phyloP scores from a whole-genome alignment of 2,329 filamentous ascomycete genomes.

The Scedosporium aurantiacum region DNA sequence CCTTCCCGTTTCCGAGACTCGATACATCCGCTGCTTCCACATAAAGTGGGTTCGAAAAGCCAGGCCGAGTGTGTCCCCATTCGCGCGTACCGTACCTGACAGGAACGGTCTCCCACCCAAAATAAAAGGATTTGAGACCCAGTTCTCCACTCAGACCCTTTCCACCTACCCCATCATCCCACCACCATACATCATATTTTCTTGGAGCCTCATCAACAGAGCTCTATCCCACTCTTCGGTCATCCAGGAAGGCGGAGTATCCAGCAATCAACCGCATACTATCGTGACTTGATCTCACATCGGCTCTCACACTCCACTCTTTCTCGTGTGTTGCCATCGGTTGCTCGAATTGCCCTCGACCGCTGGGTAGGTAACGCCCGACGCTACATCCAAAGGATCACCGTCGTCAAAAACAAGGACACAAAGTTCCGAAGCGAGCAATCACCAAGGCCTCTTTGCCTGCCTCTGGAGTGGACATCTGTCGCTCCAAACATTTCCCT shows the following conservation, averaged over 20 bases:
- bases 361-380: neutral
- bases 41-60: neutral
- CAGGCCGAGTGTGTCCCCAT: neutral
- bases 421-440: neutral
- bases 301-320: neutral
- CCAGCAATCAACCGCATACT: neutral
- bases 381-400: neutral
- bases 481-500: neutral
- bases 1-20: neutral
- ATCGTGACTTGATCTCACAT: neutral
- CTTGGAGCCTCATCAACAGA: slow-evolving; percentile 25
- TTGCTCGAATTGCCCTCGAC: neutral
- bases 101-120: slow-evolving; percentile 11
- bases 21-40: slow-evolving; percentile 3
- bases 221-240: slow-evolving; percentile 3
- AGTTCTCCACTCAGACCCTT: slow-evolving; percentile 34
- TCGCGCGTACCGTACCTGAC: slow-evolving; percentile 6
- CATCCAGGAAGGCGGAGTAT: neutral
- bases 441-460: neutral
- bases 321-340: neutral
- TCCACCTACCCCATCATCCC: slow-evolving; percentile 33
- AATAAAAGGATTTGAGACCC: slow-evolving; percentile 32
- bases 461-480: neutral
- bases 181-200: slow-evolving; percentile 20
- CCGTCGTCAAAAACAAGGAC: neutral